Evolutionary conservation across 2,329 filamentous ascomycete species (phyloP), one percentile per base, ranked within the genome.

Genomic region (Hirsutella rhossiliensis): DNA sequence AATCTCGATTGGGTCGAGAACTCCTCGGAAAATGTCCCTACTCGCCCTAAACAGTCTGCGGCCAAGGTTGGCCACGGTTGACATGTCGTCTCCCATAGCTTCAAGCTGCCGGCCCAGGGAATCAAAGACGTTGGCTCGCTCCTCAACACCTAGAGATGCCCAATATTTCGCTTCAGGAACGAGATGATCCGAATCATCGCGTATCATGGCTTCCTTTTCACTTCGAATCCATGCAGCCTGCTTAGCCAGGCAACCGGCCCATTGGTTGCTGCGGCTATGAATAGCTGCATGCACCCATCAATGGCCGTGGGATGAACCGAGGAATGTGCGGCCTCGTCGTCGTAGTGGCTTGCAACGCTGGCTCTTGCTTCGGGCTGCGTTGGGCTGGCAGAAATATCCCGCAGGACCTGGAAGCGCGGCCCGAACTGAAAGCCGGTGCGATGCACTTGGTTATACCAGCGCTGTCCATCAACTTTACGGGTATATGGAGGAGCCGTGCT

Each of bases 401-500:
- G 37, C 12, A 49, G 19, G 7, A 45, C 45, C n/a, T 47, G 38
- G 19, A 49, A 47, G 3, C 31, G 32, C 7, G 45, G 43, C 5
- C 45, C 45, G 28, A 41, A 49, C 6, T 47, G 40, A 20, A 49
- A n/a, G 12, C 47, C 47, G 11, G 38, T 11, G 11, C n/a, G 41
- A 5, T 30, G 20, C 41, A 43, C 6, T 15, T 18, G 32, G 31
- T 43, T 20, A 15, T 43, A 43, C 20, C 27, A 43, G n/a, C 41
- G 38, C 6, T 30, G 19, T 18, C 29, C 31, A 15, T 19, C 2
- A 13, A 46, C 19, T 18, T 32, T 18, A 12, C 45, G 41, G 5
- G 30, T 18, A 28, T 34, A 23, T 37, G n/a, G n/a, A n/a, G 42
- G 4, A 17, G 7, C 17, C 4, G 15, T 28, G 27, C 6, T 11